These are phyloP conservation scores for Penicillium sp. DNA, from an alignment of 2,329 filamentous ascomycete genomes.

Conservation along the genomic window DNA sequence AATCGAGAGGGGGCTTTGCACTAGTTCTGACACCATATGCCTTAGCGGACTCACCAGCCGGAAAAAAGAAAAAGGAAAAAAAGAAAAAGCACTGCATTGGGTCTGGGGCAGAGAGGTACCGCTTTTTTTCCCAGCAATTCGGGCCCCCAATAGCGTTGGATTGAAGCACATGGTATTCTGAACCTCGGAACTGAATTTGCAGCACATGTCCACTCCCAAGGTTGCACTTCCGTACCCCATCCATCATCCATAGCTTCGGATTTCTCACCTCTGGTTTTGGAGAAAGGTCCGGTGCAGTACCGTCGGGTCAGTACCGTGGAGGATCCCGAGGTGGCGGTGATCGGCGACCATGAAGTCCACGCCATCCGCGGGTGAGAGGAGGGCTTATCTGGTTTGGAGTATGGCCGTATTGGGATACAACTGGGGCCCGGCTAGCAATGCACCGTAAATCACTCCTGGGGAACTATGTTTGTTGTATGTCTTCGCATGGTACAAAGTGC, in stretches of 20 bases:
- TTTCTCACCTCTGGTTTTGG: slow-evolving; percentile 15
- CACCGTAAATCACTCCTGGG: slow-evolving; percentile 3
- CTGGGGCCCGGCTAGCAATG: neutral
- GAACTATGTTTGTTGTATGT: too few relatives aligned
- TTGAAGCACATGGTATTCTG: neutral
- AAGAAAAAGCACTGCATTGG: neutral
- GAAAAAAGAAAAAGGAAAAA: neutral
- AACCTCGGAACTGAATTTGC: neutral
- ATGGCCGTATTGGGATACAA: neutral
- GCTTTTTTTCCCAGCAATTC: neutral
- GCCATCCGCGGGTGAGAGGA: neutral
- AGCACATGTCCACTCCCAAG: neutral
- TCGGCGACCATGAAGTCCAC: slow-evolving; percentile 15
- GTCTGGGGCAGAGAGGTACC: neutral
- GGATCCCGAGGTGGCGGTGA: slow-evolving; percentile 10
- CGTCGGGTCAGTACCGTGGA: neutral
- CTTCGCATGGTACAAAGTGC: neutral
- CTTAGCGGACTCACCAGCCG: slow-evolving; percentile 13
- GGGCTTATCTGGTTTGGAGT: slow-evolving; percentile 2
- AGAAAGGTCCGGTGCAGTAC: slow-evolving; percentile 9
- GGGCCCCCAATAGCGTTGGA: neutral
- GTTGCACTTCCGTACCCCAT: too few relatives aligned
- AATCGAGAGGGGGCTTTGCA: slow-evolving; percentile 10
- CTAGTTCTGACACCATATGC: slow-evolving; percentile 19
- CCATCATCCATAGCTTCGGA: neutral